Conservation (phyloP, 257 asterid species). For the Solanum habrochaites region DNA sequence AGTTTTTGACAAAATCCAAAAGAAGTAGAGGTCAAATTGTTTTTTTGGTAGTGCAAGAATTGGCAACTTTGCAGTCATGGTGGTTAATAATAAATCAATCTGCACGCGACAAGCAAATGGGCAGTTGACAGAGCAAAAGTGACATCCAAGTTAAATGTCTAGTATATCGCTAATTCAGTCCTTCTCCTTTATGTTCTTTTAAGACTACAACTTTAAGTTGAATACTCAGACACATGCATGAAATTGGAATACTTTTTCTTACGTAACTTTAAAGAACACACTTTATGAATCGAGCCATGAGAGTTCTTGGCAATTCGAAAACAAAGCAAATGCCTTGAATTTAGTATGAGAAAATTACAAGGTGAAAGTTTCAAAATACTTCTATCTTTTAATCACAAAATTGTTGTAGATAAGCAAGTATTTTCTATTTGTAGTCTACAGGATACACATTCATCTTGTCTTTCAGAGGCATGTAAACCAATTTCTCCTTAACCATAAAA, state of each 20-base stretch:
- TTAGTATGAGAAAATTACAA: no score
- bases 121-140: neutral
- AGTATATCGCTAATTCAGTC: neutral
- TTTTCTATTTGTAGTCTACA: no score
- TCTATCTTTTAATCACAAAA: no score
- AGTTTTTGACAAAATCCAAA: neutral
- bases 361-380: no score
- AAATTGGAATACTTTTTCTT: neutral
- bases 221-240: neutral
- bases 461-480: no score
- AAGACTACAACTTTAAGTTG: neutral
- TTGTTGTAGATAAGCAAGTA: no score
- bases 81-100: neutral
- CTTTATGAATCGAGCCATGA: no score
- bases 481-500: no score
- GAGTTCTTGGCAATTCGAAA: no score
- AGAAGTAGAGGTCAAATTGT: neutral
- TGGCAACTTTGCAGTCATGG: neutral
- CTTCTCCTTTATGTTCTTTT: neutral
- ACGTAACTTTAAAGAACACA: neutral
- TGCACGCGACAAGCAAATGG: neutral
- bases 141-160: neutral
- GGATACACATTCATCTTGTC: no score
- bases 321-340: no score
- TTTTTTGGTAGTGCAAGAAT: neutral